Conservation (phyloP, 495 filamentous ascomycete genomes). For the Penicillium parvum region DNA sequence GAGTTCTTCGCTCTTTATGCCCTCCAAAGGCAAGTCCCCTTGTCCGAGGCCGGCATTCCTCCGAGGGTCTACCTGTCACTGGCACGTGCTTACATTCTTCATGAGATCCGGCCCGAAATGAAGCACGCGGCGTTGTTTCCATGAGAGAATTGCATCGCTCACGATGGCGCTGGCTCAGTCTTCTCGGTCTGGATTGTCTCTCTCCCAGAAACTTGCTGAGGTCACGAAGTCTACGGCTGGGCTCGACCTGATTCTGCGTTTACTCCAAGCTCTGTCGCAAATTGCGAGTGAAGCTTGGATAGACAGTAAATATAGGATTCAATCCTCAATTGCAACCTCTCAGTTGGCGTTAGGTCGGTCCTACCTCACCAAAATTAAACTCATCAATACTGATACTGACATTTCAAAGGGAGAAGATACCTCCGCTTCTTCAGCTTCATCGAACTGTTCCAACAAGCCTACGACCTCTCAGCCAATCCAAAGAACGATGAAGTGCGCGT, state of each 20-base stretch:
- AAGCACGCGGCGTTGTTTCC: too few relatives aligned
- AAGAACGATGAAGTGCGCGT: not conserved
- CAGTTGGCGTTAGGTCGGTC: slow-evolving; percentile 16
- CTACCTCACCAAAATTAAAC: too few relatives aligned
- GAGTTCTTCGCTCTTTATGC: too few relatives aligned
- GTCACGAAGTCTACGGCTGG: slow-evolving; percentile 16
- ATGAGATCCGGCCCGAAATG: too few relatives aligned
- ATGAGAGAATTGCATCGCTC: too few relatives aligned
- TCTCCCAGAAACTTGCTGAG: slow-evolving; percentile 13
- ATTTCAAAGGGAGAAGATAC: slow-evolving; percentile 10
- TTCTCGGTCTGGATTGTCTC: slow-evolving; percentile 1
- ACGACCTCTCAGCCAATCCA: slow-evolving; percentile 4
- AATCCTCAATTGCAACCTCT: slow-evolving; percentile 12
- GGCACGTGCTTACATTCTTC: too few relatives aligned
- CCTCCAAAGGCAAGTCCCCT: too few relatives aligned
- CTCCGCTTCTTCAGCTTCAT: slow-evolving; percentile 16
- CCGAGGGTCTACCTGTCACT: too few relatives aligned
- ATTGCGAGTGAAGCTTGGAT: slow-evolving; percentile 4
- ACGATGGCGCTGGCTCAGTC: slow-evolving; percentile 13
- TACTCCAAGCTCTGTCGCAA: slow-evolving; percentile 9
- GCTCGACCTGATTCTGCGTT: slow-evolving; percentile 14
- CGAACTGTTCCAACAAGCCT: slow-evolving; percentile 10
- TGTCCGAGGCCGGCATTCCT: too few relatives aligned
- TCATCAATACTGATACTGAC: too few relatives aligned
- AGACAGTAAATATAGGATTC: slow-evolving; percentile 1